Percentiles rank a stretch among this genome's conserved stretches.
phyloP scores from a whole-genome alignment of 441 rosid genomes.

The Gossypium schwendimanii region DNA sequence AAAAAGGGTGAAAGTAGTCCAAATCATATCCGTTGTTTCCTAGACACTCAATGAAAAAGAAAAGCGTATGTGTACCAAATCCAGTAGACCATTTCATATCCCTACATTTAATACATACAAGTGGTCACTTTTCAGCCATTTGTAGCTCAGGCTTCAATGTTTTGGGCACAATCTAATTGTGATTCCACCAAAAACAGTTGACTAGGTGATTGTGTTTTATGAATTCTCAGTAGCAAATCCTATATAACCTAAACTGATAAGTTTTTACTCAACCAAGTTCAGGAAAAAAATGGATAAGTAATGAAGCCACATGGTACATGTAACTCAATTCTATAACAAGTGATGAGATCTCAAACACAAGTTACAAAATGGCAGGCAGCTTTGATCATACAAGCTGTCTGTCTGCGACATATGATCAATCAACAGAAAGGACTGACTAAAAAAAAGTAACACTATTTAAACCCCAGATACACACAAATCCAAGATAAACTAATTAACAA shows the following conservation, averaged over 20 bases:
- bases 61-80: background rate
- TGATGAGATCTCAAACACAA: conserved; percentile 8
- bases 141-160: background rate
- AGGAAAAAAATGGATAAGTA: background rate
- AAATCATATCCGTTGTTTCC: no score
- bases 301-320: background rate
- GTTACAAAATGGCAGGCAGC: background rate
- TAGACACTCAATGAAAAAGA: no score
- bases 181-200: background rate
- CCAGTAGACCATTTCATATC: background rate
- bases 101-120: background rate
- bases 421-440: background rate
- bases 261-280: background rate
- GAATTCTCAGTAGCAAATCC: background rate
- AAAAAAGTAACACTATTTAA: background rate
- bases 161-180: background rate
- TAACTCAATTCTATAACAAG: background rate
- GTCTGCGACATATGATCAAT: background rate
- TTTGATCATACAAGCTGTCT: background rate
- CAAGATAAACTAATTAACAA: background rate
- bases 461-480: background rate
- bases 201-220: background rate
- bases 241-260: background rate
- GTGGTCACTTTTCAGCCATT: background rate
- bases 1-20: no score